A percentile compares a stretch with the other conserved stretches of the same genome.
These are phyloP conservation scores for Exophiala xenobiotica DNA, from an alignment of 2,329 filamentous ascomycete species.

Conservation along the genomic window DNA sequence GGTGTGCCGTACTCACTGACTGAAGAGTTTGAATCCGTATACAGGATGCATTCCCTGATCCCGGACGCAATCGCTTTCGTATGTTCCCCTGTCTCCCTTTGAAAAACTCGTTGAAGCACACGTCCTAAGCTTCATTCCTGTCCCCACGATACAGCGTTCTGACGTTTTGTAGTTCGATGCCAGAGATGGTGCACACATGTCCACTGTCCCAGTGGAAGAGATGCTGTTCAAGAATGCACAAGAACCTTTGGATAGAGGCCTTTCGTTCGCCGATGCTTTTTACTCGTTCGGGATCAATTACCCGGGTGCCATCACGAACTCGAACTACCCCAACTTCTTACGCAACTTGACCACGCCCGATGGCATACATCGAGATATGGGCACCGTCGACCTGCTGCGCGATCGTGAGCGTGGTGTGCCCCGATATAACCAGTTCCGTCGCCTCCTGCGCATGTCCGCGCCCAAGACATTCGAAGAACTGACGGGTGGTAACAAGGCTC, in stretches of 20 bases:
- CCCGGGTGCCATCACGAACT: constrained; percentile 47
- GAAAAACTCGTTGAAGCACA: too few relatives aligned
- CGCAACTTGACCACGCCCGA: constrained; percentile 44
- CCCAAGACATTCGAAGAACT: constrained; percentile 42
- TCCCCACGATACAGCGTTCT: too few relatives aligned
- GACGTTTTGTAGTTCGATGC: too few relatives aligned
- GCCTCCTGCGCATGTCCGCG: constrained; percentile 39
- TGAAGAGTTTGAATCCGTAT: constrained; percentile 48
- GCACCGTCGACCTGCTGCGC: constrained; percentile 37
- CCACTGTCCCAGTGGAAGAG: constrained; percentile 17
- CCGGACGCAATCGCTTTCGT: constrained; percentile 40
- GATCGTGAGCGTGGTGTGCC: constrained; percentile 19
- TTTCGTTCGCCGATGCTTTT: constrained; percentile 40
- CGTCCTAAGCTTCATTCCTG: too few relatives aligned
- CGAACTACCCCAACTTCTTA: constrained; percentile 44
- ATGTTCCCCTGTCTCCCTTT: too few relatives aligned
- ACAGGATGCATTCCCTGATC: constrained; percentile 45
- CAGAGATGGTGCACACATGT: constrained; percentile 34
- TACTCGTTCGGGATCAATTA: constrained; percentile 52
- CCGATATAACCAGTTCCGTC: constrained; percentile 40
- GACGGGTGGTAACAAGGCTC: constrained; percentile 39
- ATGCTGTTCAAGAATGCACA: constrained; percentile 14
- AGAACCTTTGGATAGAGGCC: constrained; percentile 20
- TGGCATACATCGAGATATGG: constrained; percentile 38
- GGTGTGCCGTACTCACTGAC: constrained; percentile 44